These are phyloP conservation scores for Xylaria sp. DNA, from an alignment of 2,329 filamentous ascomycete species.

Conservation along the genomic window DNA sequence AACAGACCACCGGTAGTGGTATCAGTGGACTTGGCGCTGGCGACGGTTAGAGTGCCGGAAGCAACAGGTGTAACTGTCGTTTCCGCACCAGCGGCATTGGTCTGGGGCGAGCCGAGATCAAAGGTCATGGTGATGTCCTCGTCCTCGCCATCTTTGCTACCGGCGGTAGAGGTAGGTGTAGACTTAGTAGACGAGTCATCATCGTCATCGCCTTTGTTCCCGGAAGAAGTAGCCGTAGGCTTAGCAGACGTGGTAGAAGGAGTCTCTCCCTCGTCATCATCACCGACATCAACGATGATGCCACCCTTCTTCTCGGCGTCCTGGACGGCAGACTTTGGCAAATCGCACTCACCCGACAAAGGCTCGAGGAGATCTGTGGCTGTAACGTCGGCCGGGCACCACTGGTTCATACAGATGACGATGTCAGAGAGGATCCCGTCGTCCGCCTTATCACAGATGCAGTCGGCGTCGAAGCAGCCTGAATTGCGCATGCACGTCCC, in stretches of 20 bases:
- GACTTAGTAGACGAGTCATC: conserved; percentile 17
- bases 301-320: conserved; percentile 40
- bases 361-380: conserved; percentile 42
- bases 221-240: background rate
- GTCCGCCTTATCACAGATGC: conserved; percentile 46
- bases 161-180: conserved; percentile 8
- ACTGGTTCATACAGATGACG: conserved; percentile 46
- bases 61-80: conserved; percentile 11
- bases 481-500: conserved; percentile 44
- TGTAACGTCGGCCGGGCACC: conserved; percentile 44
- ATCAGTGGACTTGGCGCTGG: background rate
- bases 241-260: conserved; percentile 10
- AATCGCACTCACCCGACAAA: conserved; percentile 42
- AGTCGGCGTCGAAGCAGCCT: conserved; percentile 43
- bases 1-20: conserved; percentile 6
- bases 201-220: background rate
- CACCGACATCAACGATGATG: conserved; percentile 2
- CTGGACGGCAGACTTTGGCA: conserved; percentile 42
- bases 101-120: conserved; percentile 16
- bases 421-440: conserved; percentile 45
- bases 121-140: conserved; percentile 7
- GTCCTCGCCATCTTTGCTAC: background rate
- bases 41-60: conserved; percentile 13
- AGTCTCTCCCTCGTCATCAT: background rate
- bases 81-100: conserved; percentile 3